phyloP scores from a whole-genome alignment of 2,329 filamentous ascomycete genomes.

The Magnaporthales sp. region DNA sequence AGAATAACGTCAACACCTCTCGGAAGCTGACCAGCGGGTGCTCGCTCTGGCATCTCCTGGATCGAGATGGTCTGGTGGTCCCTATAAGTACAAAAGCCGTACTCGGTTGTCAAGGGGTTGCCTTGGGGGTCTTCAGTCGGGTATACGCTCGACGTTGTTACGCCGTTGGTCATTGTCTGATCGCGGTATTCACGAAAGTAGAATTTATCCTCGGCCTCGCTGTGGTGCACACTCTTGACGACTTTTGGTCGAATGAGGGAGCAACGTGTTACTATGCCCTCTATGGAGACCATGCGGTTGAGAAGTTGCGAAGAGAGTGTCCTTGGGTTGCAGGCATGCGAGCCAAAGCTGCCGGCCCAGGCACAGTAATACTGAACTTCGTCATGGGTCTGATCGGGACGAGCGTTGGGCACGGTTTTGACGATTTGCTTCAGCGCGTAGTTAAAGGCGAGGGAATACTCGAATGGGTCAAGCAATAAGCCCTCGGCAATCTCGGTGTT shows the following conservation, averaged over 20 bases:
- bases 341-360: constrained; percentile 92
- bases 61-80: constrained; percentile 98
- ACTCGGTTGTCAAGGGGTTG: constrained; percentile 88
- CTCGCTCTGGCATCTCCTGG: constrained; percentile 97
- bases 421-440: constrained; percentile 83
- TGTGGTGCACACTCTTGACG: constrained; percentile 97
- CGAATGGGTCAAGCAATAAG: constrained; percentile 78
- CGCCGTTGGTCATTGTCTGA: constrained; percentile 93
- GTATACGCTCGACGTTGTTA: constrained; percentile 85
- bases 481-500: constrained; percentile 71
- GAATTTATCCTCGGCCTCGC: constrained; percentile 78
- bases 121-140: constrained; percentile 89
- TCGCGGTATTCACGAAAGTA: constrained; percentile 87
- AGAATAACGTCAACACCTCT: constrained; percentile 93
- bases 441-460: constrained; percentile 83
- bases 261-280: constrained; percentile 95
- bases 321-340: constrained; percentile 88
- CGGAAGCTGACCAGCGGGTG: constrained; percentile 89
- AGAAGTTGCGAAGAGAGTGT: constrained; percentile 83
- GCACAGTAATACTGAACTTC: constrained; percentile 92
- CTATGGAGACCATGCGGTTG: constrained; percentile 94
- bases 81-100: constrained; percentile 89
- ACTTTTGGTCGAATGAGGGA: constrained; percentile 93
- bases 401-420: constrained; percentile 65
- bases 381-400: constrained; percentile 64